These are phyloP conservation scores for Talaromyces sp. DNA, from an alignment of 2,329 filamentous ascomycete genomes.

Conservation along the genomic window DNA sequence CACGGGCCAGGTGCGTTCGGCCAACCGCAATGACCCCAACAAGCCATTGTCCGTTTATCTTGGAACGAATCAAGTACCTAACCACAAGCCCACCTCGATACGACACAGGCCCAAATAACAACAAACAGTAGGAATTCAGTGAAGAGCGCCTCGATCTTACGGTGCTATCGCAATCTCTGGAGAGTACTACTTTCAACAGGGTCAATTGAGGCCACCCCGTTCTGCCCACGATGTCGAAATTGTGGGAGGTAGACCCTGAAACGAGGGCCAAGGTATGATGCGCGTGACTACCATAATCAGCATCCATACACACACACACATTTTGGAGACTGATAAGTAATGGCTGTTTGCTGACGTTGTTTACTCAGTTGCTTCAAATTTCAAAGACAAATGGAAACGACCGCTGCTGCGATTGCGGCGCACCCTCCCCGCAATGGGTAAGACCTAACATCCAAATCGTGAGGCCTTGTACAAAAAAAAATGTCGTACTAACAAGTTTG, in stretches of 20 bases:
- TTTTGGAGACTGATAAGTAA: background rate
- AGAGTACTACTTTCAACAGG: background rate
- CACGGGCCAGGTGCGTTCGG: constrained; percentile 20
- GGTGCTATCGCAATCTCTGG: background rate
- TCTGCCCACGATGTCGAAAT: constrained; percentile 56
- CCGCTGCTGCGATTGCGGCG: constrained; percentile 89
- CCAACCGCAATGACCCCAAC: background rate
- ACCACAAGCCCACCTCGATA: constrained; percentile 19
- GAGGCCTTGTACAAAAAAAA: background rate
- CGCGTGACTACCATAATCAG: background rate
- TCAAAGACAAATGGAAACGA: constrained; percentile 89
- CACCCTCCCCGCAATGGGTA: constrained; percentile 97
- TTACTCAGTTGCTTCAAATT: constrained; percentile 72
- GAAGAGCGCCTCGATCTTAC: no score
- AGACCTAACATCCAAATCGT: background rate
- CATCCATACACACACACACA: background rate
- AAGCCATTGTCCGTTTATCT: constrained; percentile 30
- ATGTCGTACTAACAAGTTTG: background rate
- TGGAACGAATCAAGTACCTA: constrained; percentile 43
- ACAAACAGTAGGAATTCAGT: background rate
- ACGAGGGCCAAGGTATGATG: constrained; percentile 79
- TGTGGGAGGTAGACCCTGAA: constrained; percentile 99
- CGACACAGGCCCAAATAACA: background rate
- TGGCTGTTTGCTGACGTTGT: background rate
- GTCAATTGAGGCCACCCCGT: background rate